Conservation (phyloP, 2,329 filamentous ascomycete genomes). For the Metarhizium brunneum region DNA sequence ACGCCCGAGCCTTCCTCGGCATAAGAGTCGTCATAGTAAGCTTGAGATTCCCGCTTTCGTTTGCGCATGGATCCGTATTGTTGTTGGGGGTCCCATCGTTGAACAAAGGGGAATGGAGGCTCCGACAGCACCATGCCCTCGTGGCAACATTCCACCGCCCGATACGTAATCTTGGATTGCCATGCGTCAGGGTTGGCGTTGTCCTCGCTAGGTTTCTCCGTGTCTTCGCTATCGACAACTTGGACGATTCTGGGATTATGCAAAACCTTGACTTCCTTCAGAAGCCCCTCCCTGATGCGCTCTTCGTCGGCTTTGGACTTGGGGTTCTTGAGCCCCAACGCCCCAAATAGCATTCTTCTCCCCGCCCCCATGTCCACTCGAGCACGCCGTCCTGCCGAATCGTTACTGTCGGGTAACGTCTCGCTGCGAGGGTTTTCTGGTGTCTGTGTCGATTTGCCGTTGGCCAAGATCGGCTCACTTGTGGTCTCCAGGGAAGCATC, state of each 20-base stretch:
- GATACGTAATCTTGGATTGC: constrained; percentile 63
- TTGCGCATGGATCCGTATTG: constrained; percentile 33
- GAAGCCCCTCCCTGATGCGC: constrained; percentile 48
- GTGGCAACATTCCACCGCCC: constrained; percentile 77
- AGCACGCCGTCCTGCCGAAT: neutral
- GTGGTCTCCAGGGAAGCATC: neutral
- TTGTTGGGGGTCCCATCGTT: constrained; percentile 80
- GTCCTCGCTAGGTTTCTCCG: constrained; percentile 8
- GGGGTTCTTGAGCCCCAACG: constrained; percentile 59
- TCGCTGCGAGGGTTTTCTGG: neutral
- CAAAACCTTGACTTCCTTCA: constrained; percentile 39
- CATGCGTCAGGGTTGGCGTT: constrained; percentile 52
- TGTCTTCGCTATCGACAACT: constrained; percentile 3
- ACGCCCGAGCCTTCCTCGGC: constrained; percentile 16
- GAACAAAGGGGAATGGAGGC: constrained; percentile 82
- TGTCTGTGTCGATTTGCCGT: neutral
- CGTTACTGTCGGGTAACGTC: neutral
- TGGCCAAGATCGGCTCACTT: neutral
- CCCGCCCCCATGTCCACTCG: constrained; percentile 46
- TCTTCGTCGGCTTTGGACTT: constrained; percentile 61
- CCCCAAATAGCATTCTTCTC: constrained; percentile 60
- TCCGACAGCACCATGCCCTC: constrained; percentile 58
- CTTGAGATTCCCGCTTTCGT: constrained; percentile 37
- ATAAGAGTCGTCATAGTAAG: constrained; percentile 19
- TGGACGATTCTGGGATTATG: constrained; percentile 24